These are phyloP conservation scores for Glycine soja DNA, from an alignment of 306 rosid genomes.

Conservation along the genomic window DNA sequence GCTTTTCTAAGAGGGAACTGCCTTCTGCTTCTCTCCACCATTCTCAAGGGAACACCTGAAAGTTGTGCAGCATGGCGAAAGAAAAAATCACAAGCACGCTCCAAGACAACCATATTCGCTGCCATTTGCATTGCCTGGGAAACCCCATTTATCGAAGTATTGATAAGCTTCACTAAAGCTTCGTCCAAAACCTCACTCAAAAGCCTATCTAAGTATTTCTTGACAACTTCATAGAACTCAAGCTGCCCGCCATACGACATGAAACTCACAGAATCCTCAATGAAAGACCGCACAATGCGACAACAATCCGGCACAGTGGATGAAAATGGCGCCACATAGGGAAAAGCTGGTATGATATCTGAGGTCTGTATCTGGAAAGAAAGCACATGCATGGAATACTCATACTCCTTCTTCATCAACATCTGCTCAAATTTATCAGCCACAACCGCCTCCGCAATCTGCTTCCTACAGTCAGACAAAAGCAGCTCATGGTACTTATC, in stretches of 20 bases:
- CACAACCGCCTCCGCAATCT: conserved; percentile 80
- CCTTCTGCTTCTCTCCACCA: conserved; percentile 95
- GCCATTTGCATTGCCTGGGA: conserved; percentile 98
- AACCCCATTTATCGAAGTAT: conserved; percentile 77
- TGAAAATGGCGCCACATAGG: conserved; percentile 89
- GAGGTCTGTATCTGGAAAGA: conserved; percentile 94
- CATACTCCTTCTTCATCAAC: conserved; percentile 98
- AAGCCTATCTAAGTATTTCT: conserved; percentile 88
- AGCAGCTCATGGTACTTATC: conserved; percentile 97
- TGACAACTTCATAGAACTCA: conserved; percentile 91
- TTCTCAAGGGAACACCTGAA: conserved; percentile 88
- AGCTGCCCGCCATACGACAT: conserved; percentile 98
- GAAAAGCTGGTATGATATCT: conserved; percentile 88
- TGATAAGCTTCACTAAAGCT: conserved; percentile 81
- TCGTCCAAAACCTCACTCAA: conserved; percentile 85
- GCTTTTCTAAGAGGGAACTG: conserved; percentile 86
- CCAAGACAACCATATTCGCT: conserved; percentile 92
- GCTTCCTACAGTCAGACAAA: conserved; percentile 90
- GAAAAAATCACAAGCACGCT: conserved; percentile 97
- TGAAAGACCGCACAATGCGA: conserved; percentile 91
- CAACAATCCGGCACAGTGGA: conserved; percentile 97
- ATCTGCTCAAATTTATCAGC: conserved; percentile 97
- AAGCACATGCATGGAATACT: conserved; percentile 96
- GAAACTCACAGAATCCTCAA: conserved; percentile 98
- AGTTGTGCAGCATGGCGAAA: conserved; percentile 99